These are phyloP conservation scores for Parascedosporium putredinis DNA, from an alignment of 2,329 filamentous ascomycete genomes.

Conservation along the genomic window DNA sequence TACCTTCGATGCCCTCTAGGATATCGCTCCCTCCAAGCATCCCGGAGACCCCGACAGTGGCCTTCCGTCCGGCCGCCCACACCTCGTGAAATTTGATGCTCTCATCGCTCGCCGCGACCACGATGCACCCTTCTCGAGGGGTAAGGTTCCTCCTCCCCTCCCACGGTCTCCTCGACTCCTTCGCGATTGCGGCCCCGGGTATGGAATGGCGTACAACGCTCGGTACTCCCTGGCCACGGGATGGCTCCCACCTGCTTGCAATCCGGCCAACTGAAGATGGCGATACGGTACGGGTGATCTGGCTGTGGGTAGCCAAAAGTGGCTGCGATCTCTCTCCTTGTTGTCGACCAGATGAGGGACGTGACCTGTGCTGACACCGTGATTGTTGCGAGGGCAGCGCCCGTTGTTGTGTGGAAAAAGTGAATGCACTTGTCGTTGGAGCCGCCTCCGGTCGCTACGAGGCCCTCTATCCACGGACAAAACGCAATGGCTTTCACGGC, in stretches of 20 bases:
- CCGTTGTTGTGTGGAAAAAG: conserved; percentile 83
- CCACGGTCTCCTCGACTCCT: conserved; percentile 11
- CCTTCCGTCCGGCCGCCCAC: conserved; percentile 59
- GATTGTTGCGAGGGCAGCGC: conserved; percentile 78
- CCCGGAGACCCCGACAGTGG: conserved; percentile 41
- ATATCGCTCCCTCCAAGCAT: conserved; percentile 76
- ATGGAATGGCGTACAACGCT: conserved; percentile 80
- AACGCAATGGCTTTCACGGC: conserved; percentile 96
- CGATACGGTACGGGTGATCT: conserved; percentile 79
- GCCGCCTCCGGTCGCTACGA: conserved; percentile 85
- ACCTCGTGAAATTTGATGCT: conserved; percentile 94
- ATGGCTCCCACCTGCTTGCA: conserved; percentile 79
- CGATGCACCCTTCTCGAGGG: conserved; percentile 52
- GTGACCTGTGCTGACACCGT: conserved; percentile 91
- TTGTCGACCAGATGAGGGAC: conserved; percentile 80
- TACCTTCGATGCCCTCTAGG: conserved; percentile 69
- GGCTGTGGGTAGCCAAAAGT: conserved; percentile 92
- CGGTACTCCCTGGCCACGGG: conserved; percentile 72
- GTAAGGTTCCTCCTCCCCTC: conserved; percentile 13
- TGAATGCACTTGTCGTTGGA: conserved; percentile 93
- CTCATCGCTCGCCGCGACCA: conserved; percentile 84
- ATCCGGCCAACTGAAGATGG: conserved; percentile 88
- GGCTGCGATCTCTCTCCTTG: conserved; percentile 75
- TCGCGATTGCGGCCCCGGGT: conserved; percentile 44
- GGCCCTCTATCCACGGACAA: conserved; percentile 81